Percentiles rank a stretch among this genome's conserved stretches.
Conservation (phyloP, 768 basidiomycete species). For the Podaxis pistillaris region DNA sequence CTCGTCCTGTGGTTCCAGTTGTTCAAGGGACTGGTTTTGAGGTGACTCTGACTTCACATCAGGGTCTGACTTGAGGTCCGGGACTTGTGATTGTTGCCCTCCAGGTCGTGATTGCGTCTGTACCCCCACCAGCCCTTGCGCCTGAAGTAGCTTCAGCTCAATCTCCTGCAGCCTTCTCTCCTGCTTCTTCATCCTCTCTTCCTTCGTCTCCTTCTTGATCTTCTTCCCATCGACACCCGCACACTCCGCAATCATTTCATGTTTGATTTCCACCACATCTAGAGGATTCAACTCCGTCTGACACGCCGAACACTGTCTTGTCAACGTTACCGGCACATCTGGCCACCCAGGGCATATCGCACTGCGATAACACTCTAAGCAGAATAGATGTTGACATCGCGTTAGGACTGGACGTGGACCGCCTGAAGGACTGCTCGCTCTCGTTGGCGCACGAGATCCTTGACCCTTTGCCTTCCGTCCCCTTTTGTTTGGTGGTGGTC, state of each 20-base stretch:
- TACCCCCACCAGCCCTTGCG: background rate
- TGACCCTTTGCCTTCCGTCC: constrained; percentile 45
- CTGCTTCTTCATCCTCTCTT: constrained; percentile 51
- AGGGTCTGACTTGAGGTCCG: background rate
- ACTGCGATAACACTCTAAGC: constrained; percentile 78
- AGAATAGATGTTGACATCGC: constrained; percentile 93
- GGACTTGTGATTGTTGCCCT: background rate
- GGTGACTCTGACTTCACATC: background rate
- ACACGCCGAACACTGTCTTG: constrained; percentile 75
- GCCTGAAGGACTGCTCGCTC: constrained; percentile 67
- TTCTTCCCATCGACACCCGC: constrained; percentile 43
- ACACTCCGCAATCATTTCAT: constrained; percentile 48
- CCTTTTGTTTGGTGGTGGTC: constrained; percentile 44
- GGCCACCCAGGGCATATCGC: constrained; percentile 85
- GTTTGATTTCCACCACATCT: constrained; percentile 83
- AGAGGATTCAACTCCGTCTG: constrained; percentile 58
- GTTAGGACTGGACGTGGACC: constrained; percentile 73
- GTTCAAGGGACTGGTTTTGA: background rate
- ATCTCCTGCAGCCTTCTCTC: constrained; percentile 65
- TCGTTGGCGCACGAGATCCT: constrained; percentile 66
- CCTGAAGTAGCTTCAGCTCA: constrained; percentile 19
- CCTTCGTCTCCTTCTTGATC: constrained; percentile 11
- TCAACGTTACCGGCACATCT: constrained; percentile 54
- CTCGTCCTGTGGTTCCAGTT: background rate
- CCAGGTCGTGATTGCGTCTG: background rate